Conservation (phyloP, 805 yeast genomes). For the Torulaspora gathmanii region DNA sequence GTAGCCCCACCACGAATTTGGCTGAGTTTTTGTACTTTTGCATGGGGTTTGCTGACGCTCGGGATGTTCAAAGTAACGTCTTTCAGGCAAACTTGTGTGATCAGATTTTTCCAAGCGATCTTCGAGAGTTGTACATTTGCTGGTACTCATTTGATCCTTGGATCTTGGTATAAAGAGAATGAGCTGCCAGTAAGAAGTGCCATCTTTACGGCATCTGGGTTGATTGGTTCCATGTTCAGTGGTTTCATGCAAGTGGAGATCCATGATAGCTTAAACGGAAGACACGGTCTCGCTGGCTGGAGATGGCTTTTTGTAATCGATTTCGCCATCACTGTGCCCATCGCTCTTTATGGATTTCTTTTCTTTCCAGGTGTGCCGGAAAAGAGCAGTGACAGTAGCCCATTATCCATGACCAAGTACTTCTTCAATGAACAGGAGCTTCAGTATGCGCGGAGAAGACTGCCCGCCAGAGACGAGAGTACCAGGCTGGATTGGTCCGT, state of each 20-base stretch:
- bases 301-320: constrained; percentile 66
- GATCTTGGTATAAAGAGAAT: constrained; percentile 48
- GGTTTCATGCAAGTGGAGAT: constrained; percentile 57
- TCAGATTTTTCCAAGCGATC: constrained; percentile 57
- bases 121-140: constrained; percentile 56
- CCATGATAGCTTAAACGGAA: constrained; percentile 43
- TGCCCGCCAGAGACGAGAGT: constrained; percentile 39
- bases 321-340: constrained; percentile 53
- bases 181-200: constrained; percentile 51
- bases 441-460: constrained; percentile 41
- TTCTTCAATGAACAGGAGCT: constrained; percentile 42
- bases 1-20: constrained; percentile 53
- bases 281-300: constrained; percentile 55
- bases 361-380: constrained; percentile 59
- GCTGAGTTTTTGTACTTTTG: constrained; percentile 48
- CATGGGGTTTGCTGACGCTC: constrained; percentile 55
- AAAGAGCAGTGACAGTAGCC: constrained; percentile 17
- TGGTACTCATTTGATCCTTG: constrained; percentile 52
- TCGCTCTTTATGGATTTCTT: constrained; percentile 51
- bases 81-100: constrained; percentile 48
- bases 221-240: constrained; percentile 51
- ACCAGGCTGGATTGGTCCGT: constrained; percentile 38
- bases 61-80: constrained; percentile 46
- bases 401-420: constrained; percentile 29
- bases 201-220: constrained; percentile 50